A percentile compares a stretch with the other conserved stretches of the same genome.
Conservation (phyloP, 495 filamentous ascomycete genomes). For the Gamarada debralockiae region DNA sequence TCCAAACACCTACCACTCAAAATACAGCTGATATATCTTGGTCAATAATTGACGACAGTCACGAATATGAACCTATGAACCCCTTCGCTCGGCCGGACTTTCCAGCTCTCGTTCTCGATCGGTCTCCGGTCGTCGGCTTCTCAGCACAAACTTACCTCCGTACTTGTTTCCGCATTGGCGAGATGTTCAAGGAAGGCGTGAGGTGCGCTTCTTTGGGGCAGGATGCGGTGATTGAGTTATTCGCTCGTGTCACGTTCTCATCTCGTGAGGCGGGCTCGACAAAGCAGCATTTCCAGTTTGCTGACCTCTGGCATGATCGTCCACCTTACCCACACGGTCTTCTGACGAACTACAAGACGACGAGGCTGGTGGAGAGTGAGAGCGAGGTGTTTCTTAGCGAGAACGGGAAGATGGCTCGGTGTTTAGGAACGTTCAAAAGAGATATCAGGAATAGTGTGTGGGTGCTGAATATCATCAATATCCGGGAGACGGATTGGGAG, state of each 20-base stretch:
- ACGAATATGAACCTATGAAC: constrained; percentile 20
- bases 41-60: constrained; percentile 10
- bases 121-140: constrained; percentile 48
- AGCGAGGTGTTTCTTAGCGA: constrained; percentile 34
- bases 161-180: constrained; percentile 58
- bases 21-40: not conserved
- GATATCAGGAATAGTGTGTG: constrained; percentile 34
- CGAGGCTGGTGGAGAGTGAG: constrained; percentile 43
- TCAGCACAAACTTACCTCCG: constrained; percentile 42
- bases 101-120: constrained; percentile 43
- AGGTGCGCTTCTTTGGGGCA: constrained; percentile 30
- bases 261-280: constrained; percentile 36
- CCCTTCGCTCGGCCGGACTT: constrained; percentile 47
- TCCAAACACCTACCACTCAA: not conserved
- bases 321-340: constrained; percentile 47
- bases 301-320: constrained; percentile 54
- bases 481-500: constrained; percentile 50
- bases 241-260: constrained; percentile 51
- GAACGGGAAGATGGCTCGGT: constrained; percentile 42
- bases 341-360: constrained; percentile 43
- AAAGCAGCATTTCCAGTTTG: constrained; percentile 56
- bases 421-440: constrained; percentile 47
- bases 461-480: constrained; percentile 44
- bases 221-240: constrained; percentile 52
- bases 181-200: constrained; percentile 45